These are phyloP conservation scores for Terfezia claveryi DNA, from an alignment of 495 filamentous ascomycete genomes.

Conservation along the genomic window DNA sequence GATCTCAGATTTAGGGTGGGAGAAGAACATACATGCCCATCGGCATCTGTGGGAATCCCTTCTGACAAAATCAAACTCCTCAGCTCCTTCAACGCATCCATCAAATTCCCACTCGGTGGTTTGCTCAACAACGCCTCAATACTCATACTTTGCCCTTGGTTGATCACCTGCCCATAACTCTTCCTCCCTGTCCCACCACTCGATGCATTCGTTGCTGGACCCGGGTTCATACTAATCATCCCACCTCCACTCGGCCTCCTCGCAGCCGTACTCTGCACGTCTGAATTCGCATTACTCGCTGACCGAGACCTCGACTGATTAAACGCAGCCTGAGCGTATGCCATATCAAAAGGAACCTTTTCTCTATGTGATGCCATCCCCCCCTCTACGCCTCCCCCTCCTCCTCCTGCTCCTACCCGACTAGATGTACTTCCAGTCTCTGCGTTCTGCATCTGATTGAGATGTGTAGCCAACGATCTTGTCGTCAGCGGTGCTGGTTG, in stretches of 20 bases:
- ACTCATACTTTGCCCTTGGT: conserved; percentile 8
- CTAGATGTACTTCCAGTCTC: neutral
- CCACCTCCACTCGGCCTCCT: neutral
- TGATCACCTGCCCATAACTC: neutral
- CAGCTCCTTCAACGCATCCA: conserved; percentile 14
- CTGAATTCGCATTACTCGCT: neutral
- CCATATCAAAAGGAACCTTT: too few species aligned
- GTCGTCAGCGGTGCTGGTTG: neutral
- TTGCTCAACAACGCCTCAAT: conserved; percentile 17
- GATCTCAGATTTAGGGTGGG: conserved; percentile 1
- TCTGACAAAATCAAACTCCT: conserved; percentile 17
- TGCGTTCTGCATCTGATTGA: neutral
- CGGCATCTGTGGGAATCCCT: conserved; percentile 14
- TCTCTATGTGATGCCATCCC: too few species aligned
- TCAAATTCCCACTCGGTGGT: conserved; percentile 12
- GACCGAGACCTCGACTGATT: neutral
- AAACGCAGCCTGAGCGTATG: too few species aligned
- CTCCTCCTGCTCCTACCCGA: too few species aligned
- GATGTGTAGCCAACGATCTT: neutral
- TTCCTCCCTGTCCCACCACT: neutral
- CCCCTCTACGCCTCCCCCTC: too few species aligned
- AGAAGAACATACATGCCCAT: conserved; percentile 16
- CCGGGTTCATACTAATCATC: too few species aligned
- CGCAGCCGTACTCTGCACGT: neutral
- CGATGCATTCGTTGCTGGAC: neutral